Evolutionary conservation across 2,329 filamentous ascomycete species (phyloP).

Genomic region (Fusarium sp.): DNA sequence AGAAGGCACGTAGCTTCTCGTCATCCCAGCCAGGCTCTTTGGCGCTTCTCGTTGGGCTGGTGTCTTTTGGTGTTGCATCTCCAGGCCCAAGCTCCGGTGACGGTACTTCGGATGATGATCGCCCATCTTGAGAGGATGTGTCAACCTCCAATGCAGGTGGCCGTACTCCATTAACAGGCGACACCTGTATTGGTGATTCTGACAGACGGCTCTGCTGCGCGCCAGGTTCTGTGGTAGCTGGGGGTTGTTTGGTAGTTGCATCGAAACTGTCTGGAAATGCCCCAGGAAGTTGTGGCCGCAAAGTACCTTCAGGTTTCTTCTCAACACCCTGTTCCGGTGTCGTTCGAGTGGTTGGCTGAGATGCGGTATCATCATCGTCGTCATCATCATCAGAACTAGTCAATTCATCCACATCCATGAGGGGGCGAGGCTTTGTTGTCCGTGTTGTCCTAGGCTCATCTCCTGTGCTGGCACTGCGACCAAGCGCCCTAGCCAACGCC

Average conservation of each 20-base stretch:
- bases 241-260: slow-evolving; percentile 49
- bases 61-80: slow-evolving; percentile 53
- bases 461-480: slow-evolving; percentile 49
- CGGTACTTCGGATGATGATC: slow-evolving; percentile 72
- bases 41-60: slow-evolving; percentile 51
- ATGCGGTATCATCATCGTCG: slow-evolving; percentile 55
- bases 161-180: slow-evolving; percentile 55
- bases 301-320: slow-evolving; percentile 36
- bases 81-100: slow-evolving; percentile 69
- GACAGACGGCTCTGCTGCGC: slow-evolving; percentile 62
- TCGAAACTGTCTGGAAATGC: slow-evolving; percentile 57
- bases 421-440: slow-evolving; percentile 62
- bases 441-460: slow-evolving; percentile 66
- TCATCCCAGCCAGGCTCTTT: slow-evolving; percentile 81
- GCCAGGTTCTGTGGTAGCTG: slow-evolving; percentile 47
- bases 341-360: slow-evolving; percentile 33
- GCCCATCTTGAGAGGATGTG: slow-evolving; percentile 75
- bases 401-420: slow-evolving; percentile 77
- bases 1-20: slow-evolving; percentile 83
- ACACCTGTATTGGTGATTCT: slow-evolving; percentile 75
- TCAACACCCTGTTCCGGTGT: slow-evolving; percentile 30
- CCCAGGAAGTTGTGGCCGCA: slow-evolving; percentile 53
- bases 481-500: slow-evolving; percentile 35
- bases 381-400: slow-evolving; percentile 65
- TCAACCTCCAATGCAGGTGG: slow-evolving; percentile 77